Base-by-base conservation (phyloP, 257 asterid species). In the Solanum okadae region DNA sequence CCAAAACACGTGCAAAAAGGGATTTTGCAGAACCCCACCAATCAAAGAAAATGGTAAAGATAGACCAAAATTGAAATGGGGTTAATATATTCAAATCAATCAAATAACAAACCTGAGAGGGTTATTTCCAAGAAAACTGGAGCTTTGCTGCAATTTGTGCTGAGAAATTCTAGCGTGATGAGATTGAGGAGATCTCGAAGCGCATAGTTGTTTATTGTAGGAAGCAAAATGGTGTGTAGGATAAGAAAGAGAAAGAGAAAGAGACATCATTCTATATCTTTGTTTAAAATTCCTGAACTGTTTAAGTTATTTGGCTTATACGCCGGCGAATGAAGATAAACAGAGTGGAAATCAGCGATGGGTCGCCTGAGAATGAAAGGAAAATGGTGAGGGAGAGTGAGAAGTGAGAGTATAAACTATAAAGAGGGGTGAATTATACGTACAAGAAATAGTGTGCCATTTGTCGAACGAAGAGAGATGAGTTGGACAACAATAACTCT, bases 171-270 rank as follows among this genome's bases (percentile, higher is more conserved):
- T 78, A 15, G 40, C 0, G 1, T 27, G 85, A 81, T 44, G 87
- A 85, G 72, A 89, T 85, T 37, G 78, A 76, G 90, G 91, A 35
- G 90, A 33, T 56, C 70, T 87, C n/a, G 83, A 82, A 86, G 88
- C 71, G 88, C 46, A 71, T 72, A 34, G 11, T 1, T 34, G 44
- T 29, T 72, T 72, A 20, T 34, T 34, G 81, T 33, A 72, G 3
- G 81, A 34, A 72, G 16, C 4, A 35, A 73, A 18, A 20, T 37
- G 16, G 16, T 35, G 13, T 35, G 29, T 20, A 73, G 82, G 49
- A 20, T n/a, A 73, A 73, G 82, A 73, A 13, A 73, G 27, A 1
- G 46, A 73, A 59, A 73, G 82, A 35, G 82, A 35, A 73, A 35
- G 82, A 11, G 82, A 73, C 82, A 22, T 73, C 82, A 73, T 73